Percentiles rank a stretch among this genome's conserved stretches.
phyloP scores from a whole-genome alignment of 176 grass and related monocot species.

The Chloris gayana region DNA sequence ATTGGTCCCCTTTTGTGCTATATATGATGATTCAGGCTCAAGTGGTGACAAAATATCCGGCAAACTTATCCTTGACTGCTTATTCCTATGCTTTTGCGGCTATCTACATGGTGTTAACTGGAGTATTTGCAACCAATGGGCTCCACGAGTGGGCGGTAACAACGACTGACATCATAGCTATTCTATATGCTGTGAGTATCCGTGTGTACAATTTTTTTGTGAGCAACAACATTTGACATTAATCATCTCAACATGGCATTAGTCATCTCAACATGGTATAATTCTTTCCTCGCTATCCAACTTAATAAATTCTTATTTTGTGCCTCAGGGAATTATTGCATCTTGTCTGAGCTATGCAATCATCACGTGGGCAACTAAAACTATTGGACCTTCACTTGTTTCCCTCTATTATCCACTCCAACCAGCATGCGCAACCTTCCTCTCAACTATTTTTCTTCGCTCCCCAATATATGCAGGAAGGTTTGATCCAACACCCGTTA shows the following conservation, averaged over 20 bases:
- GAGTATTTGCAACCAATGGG: conserved; percentile 58
- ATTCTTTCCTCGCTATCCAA: too few species aligned
- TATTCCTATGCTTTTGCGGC: conserved; percentile 85
- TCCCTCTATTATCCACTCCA: conserved; percentile 89
- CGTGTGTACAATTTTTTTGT: not conserved
- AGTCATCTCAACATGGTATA: too few species aligned
- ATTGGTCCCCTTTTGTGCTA: too few species aligned
- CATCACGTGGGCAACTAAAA: conserved; percentile 94
- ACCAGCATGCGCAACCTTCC: conserved; percentile 77
- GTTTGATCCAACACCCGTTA: conserved; percentile 32
- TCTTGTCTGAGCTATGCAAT: conserved; percentile 90
- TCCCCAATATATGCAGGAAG: conserved; percentile 83
- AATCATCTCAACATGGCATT: not conserved
- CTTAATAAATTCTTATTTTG: conserved; percentile 14
- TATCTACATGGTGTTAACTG: conserved; percentile 83
- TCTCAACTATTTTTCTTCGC: conserved; percentile 85
- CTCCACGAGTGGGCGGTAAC: conserved; percentile 83
- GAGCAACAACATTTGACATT: not conserved
- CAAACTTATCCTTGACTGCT: conserved; percentile 88
- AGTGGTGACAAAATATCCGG: conserved; percentile 74
- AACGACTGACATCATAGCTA: conserved; percentile 63
- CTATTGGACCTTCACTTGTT: conserved; percentile 82
- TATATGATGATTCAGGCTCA: conserved; percentile 60
- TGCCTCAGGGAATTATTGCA: conserved; percentile 68
- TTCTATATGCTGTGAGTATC: conserved; percentile 81